phyloP scores from a whole-genome alignment of 2,329 filamentous ascomycete genomes.

The Peltaster fructicola region DNA sequence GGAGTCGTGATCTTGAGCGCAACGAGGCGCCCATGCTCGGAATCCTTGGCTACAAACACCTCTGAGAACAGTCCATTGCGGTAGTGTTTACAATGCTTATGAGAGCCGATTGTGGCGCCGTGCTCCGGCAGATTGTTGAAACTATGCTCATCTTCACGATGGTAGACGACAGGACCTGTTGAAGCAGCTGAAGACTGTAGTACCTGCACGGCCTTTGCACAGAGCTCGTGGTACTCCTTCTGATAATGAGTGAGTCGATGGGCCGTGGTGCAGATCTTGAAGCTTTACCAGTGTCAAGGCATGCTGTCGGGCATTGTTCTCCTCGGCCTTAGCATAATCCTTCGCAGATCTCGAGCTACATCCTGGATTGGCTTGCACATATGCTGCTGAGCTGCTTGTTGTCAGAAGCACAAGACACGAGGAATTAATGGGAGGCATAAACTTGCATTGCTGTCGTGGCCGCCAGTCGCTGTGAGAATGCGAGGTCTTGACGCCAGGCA shows the following conservation, averaged over 20 bases:
- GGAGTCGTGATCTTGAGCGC: constrained; percentile 79
- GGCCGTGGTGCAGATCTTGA: constrained; percentile 10
- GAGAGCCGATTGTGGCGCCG: constrained; percentile 34
- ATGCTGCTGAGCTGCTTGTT: constrained; percentile 28
- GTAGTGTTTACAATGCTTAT: constrained; percentile 38
- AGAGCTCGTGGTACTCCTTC: constrained; percentile 37
- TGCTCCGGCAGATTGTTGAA: constrained; percentile 16
- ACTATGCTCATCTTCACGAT: constrained; percentile 14
- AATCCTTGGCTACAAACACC: constrained; percentile 51
- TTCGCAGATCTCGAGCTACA: constrained; percentile 31
- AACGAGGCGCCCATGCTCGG: constrained; percentile 23
- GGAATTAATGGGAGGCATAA: constrained; percentile 6
- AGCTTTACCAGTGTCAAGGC: constrained; percentile 38
- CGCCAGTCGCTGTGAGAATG: constrained; percentile 28
- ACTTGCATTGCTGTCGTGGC: constrained; percentile 32
- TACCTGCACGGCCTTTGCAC: constrained; percentile 15
- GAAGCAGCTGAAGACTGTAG: constrained; percentile 17
- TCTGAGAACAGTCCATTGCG: constrained; percentile 61
- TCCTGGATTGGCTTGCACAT: constrained; percentile 27
- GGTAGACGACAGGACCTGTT: constrained; percentile 9
- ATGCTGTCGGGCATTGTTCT: constrained; percentile 44
- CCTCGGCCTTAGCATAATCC: constrained; percentile 44
- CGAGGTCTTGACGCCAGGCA: constrained; percentile 26
- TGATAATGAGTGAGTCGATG: constrained; percentile 16
- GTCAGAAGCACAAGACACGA: constrained; percentile 4